A percentile compares a stretch with the other conserved stretches of the same genome.
These are phyloP conservation scores for Lactifluus subvellereus DNA, from an alignment of 768 basidiomycete species.

Conservation along the genomic window DNA sequence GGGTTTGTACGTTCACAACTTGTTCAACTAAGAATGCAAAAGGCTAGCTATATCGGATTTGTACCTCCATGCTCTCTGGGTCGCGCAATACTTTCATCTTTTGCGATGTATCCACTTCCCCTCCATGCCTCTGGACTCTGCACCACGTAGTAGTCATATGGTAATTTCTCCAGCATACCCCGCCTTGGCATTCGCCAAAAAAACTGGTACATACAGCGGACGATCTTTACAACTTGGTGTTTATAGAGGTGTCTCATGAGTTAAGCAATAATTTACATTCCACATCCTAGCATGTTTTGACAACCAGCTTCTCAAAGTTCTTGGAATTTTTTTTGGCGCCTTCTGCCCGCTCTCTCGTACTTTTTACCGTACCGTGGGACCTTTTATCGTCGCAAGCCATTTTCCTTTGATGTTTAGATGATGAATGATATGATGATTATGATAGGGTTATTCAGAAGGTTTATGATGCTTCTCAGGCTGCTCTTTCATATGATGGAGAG, in stretches of 20 bases:
- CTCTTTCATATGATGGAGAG: too few relatives aligned
- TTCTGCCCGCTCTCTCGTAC: neutral
- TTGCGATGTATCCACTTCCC: neutral
- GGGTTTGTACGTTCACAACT: conserved; percentile 6
- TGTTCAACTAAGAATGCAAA: conserved; percentile 11
- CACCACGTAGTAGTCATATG: conserved; percentile 4
- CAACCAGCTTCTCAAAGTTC: neutral
- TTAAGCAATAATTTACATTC: neutral
- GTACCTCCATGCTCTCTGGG: neutral
- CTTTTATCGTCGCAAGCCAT: neutral
- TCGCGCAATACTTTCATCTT: neutral
- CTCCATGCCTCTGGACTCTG: neutral
- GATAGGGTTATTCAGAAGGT: too few relatives aligned
- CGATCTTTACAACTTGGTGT: neutral
- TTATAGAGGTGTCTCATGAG: neutral
- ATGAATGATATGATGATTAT: neutral
- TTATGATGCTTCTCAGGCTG: too few relatives aligned
- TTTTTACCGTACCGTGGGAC: too few relatives aligned
- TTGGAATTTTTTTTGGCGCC: neutral
- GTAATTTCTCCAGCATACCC: neutral
- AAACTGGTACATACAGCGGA: neutral
- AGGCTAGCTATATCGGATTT: conserved; percentile 9
- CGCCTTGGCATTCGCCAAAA: neutral
- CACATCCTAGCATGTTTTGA: neutral
- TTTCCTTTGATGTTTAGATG: neutral